These are phyloP conservation scores for Alternaria conjuncta DNA, from an alignment of 2,329 filamentous ascomycete genomes.

Conservation along the genomic window DNA sequence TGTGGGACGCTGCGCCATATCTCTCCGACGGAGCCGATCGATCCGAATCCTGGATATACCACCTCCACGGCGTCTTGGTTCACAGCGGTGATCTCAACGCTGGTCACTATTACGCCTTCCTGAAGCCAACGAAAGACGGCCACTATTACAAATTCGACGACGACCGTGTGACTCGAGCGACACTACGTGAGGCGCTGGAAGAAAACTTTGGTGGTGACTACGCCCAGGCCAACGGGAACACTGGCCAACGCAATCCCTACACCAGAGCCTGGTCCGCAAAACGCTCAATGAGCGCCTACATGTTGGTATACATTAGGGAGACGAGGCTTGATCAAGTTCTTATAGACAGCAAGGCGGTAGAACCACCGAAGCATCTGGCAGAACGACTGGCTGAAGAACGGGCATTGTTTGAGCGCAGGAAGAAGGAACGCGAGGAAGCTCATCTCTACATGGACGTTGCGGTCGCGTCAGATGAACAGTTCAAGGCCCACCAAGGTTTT, in stretches of 20 bases:
- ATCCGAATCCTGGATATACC: conserved; percentile 89
- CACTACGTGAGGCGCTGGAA: conserved; percentile 87
- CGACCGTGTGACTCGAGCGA: conserved; percentile 94
- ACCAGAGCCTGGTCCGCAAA: conserved; percentile 69
- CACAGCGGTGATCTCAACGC: conserved; percentile 97
- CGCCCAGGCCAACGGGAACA: conserved; percentile 62
- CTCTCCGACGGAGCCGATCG: conserved; percentile 84
- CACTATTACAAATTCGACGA: conserved; percentile 98
- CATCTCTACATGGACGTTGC: conserved; percentile 89
- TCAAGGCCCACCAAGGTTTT: conserved; percentile 80
- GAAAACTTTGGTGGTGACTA: conserved; percentile 97
- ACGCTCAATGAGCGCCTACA: conserved; percentile 87
- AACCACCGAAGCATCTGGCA: conserved; percentile 83
- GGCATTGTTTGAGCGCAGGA: conserved; percentile 73
- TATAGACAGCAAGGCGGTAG: conserved; percentile 73
- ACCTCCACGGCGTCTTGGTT: conserved; percentile 92
- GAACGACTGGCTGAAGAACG: conserved; percentile 82
- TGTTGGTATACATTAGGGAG: conserved; percentile 97
- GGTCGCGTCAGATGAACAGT: conserved; percentile 82
- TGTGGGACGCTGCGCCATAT: conserved; percentile 84
- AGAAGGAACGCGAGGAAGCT: conserved; percentile 90
- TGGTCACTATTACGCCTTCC: conserved; percentile 96
- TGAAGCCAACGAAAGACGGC: conserved; percentile 88
- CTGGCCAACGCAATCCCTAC: conserved; percentile 67
- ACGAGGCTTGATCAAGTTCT: conserved; percentile 83